phyloP scores from a whole-genome alignment of 352 stramenopile genomes.

The Thraustochytrium striatum region DNA sequence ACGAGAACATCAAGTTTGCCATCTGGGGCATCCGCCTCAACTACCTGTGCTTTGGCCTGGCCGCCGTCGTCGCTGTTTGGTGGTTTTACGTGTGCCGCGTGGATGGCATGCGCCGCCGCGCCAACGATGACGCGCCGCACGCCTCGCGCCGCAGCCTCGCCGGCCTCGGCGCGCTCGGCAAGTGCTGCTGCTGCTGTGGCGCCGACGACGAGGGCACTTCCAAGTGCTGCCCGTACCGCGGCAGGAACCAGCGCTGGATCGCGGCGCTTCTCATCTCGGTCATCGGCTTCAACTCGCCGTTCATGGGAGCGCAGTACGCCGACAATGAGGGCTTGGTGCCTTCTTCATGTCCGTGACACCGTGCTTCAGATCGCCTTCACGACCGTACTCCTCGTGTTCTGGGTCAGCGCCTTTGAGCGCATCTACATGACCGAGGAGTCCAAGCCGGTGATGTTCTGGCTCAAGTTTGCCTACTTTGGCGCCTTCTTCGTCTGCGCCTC shows the following conservation, averaged over 20 bases:
- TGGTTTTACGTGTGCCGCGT: conserved; percentile 2
- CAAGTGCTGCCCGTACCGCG: conserved; percentile 22
- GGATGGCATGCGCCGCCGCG: background rate
- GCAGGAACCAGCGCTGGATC: conserved; percentile 6
- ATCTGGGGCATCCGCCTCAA: conserved; percentile 27
- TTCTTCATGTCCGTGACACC: background rate
- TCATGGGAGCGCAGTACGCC: conserved; percentile 13
- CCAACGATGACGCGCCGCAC: background rate
- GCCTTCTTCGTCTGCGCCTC: background rate
- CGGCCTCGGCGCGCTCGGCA: background rate
- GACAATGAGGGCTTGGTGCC: background rate
- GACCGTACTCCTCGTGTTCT: conserved; percentile 17
- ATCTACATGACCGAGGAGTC: background rate
- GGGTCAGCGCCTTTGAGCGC: conserved; percentile 10
- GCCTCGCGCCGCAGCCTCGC: background rate
- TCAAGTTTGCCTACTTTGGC: background rate
- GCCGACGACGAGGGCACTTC: background rate
- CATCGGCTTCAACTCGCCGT: conserved; percentile 7
- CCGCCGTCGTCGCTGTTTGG: background rate
- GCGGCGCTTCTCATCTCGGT: background rate
- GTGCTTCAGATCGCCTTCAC: conserved; percentile 16
- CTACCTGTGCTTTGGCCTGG: conserved; percentile 42
- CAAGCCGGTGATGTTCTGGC: background rate
- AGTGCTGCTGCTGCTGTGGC: background rate
- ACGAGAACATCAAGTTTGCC: conserved; percentile 22